Percentiles rank a stretch among this genome's conserved stretches.
These are phyloP conservation scores for Funneliformis mosseae DNA, from an alignment of 192 early-diverging fungal species.

Conservation along the genomic window DNA sequence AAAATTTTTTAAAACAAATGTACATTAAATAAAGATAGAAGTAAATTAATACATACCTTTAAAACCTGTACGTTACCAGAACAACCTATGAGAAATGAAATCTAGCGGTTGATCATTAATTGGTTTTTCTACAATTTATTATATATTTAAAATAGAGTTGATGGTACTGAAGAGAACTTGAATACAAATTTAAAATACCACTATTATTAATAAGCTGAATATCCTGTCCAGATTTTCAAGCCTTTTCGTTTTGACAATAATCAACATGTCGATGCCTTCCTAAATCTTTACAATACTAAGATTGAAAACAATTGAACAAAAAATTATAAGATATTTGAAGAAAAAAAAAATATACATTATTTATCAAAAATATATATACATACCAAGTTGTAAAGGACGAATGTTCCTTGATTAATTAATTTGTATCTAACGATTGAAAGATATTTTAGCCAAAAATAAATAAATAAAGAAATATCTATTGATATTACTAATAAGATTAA, in stretches of 20 bases:
- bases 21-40: background rate
- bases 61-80: constrained; percentile 33
- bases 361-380: background rate
- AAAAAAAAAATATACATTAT: background rate
- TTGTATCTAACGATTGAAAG: background rate
- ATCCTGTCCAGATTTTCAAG: constrained; percentile 20
- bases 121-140: constrained; percentile 9
- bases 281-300: constrained; percentile 26
- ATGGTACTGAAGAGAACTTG: background rate
- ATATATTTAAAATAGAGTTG: background rate
- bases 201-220: constrained; percentile 17
- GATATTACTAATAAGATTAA: background rate
- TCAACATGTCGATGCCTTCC: constrained; percentile 35
- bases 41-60: constrained; percentile 26
- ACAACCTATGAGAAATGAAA: constrained; percentile 31
- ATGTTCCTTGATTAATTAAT: constrained; percentile 19
- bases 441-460: background rate
- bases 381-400: constrained; percentile 31
- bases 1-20: background rate
- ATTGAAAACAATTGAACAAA: background rate
- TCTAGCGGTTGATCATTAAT: constrained; percentile 1
- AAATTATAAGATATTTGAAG: background rate
- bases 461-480: background rate
- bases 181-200: background rate
- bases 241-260: constrained; percentile 22